Conservation (phyloP, 192 early-diverging fungal species). For the Oehlia diaphana region DNA sequence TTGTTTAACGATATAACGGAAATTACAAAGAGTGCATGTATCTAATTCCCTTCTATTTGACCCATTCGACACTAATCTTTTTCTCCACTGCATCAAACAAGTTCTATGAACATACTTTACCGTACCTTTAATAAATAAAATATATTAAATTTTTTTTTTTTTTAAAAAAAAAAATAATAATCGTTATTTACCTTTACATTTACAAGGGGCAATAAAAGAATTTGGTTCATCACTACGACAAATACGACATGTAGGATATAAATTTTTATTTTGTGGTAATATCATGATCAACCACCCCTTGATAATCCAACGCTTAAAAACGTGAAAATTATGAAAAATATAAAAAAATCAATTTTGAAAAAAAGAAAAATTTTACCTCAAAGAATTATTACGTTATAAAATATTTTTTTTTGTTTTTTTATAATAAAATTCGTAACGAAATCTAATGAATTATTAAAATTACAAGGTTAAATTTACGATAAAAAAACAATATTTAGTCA, state of each 20-base stretch:
- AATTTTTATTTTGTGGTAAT: not conserved
- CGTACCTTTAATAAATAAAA: not conserved
- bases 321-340: no score
- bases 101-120: slow-evolving; percentile 19
- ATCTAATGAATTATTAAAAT: no score
- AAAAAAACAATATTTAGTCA: no score
- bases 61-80: slow-evolving; percentile 39
- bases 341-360: no score
- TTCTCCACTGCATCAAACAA: slow-evolving; percentile 32
- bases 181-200: slow-evolving; percentile 1
- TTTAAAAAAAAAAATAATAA: not conserved
- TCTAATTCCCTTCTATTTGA: slow-evolving; percentile 37
- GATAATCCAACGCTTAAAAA: no score
- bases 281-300: not conserved
- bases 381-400: no score
- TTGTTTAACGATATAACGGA: slow-evolving; percentile 39
- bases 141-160: not conserved
- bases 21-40: slow-evolving; percentile 43
- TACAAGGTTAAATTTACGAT: no score
- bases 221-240: slow-evolving; percentile 11
- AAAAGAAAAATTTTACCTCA: no score
- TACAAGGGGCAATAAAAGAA: slow-evolving; percentile 14
- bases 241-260: slow-evolving; percentile 38
- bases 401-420: no score
- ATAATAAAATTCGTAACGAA: no score